A percentile compares a stretch with the other conserved stretches of the same genome.
These are phyloP conservation scores for Microcera coccophila DNA, from an alignment of 2,329 filamentous ascomycete genomes.

Conservation along the genomic window DNA sequence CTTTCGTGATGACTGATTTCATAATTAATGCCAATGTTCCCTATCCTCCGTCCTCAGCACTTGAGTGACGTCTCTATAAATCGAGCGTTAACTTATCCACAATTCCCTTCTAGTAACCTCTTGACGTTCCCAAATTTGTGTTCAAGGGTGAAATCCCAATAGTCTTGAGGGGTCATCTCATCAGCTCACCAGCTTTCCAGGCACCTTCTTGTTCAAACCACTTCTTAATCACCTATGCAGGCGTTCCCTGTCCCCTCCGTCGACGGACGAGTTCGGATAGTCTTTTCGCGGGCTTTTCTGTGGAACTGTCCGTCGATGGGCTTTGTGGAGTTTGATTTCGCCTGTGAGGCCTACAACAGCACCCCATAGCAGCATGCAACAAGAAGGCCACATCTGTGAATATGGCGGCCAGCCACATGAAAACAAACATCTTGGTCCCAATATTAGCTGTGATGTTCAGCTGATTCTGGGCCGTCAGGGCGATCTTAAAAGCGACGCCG, in stretches of 20 bases:
- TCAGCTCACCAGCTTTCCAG: too few relatives aligned
- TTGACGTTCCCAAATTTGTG: too few relatives aligned
- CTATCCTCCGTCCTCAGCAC: not conserved
- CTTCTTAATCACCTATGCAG: not conserved
- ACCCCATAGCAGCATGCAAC: constrained; percentile 72
- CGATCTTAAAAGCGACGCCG: constrained; percentile 75
- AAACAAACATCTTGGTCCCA: constrained; percentile 72
- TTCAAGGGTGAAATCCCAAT: too few relatives aligned
- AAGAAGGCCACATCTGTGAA: constrained; percentile 66
- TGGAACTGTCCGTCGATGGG: constrained; percentile 12
- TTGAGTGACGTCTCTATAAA: not conserved
- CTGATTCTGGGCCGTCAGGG: constrained; percentile 65
- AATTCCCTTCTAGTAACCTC: too few relatives aligned
- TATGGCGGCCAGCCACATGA: constrained; percentile 80
- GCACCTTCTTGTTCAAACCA: too few relatives aligned
- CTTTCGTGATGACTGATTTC: not conserved
- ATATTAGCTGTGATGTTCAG: constrained; percentile 72
- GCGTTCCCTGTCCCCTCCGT: constrained; percentile 19
- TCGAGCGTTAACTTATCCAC: too few relatives aligned
- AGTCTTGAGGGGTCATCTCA: too few relatives aligned
- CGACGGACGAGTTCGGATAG: constrained; percentile 30
- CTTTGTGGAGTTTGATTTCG: constrained; percentile 2
- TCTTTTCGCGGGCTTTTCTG: constrained; percentile 19
- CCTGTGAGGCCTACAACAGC: constrained; percentile 56
- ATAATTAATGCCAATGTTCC: not conserved